phyloP scores from a whole-genome alignment of 108 stramenopile species.

The Discostella stelligeroides region DNA sequence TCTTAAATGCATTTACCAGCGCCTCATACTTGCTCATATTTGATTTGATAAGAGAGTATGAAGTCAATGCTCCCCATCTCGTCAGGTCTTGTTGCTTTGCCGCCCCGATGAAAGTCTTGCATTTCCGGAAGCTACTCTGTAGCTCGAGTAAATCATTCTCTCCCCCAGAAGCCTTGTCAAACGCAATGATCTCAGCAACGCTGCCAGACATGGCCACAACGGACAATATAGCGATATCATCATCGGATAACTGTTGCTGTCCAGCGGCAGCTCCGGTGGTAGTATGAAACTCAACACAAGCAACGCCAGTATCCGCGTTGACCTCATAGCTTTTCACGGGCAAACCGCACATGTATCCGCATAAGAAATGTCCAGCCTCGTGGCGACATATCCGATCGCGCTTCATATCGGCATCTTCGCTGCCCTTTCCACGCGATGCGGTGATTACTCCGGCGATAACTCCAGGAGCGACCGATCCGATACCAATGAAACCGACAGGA shows the following conservation, averaged over 20 bases:
- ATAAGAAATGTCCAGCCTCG: conserved; percentile 85
- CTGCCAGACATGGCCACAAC: conserved; percentile 83
- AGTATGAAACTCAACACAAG: conserved; percentile 77
- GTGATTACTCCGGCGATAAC: conserved; percentile 69
- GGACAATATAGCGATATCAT: conserved; percentile 68
- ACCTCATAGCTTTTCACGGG: conserved; percentile 71
- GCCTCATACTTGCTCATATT: conserved; percentile 66
- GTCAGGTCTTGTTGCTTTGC: conserved; percentile 87
- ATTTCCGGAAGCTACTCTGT: conserved; percentile 64
- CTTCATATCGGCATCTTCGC: conserved; percentile 39
- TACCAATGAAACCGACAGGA: conserved; percentile 75
- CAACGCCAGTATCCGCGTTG: conserved; percentile 56
- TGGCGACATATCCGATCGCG: conserved; percentile 75
- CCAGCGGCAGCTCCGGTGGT: conserved; percentile 34
- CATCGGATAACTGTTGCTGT: conserved; percentile 48
- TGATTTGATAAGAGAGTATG: conserved; percentile 58
- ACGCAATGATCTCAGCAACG: conserved; percentile 76
- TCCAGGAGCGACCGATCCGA: conserved; percentile 78
- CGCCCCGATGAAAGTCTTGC: conserved; percentile 81
- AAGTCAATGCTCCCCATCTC: conserved; percentile 83
- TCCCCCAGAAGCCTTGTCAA: conserved; percentile 68
- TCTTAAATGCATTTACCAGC: conserved; percentile 67
- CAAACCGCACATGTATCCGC: conserved; percentile 83
- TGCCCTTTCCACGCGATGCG: conserved; percentile 38
- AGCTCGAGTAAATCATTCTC: conserved; percentile 78